These are phyloP conservation scores for Arachis hypogaea DNA, from an alignment of 306 rosid genomes.

Conservation along the genomic window DNA sequence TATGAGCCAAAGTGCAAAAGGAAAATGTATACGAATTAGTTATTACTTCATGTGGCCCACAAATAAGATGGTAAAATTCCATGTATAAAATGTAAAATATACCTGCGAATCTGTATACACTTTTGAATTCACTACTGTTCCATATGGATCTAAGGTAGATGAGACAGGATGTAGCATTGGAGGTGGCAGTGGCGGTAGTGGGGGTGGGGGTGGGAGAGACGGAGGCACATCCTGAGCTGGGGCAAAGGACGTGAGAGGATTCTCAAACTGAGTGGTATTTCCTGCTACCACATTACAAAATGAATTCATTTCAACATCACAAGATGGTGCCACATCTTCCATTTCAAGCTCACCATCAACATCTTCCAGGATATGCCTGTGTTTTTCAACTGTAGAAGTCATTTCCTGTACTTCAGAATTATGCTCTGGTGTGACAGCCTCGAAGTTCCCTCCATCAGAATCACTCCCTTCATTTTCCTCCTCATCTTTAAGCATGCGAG, in stretches of 20 bases:
- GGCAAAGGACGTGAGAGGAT: slow-evolving; percentile 48
- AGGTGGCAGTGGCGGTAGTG: slow-evolving; percentile 38
- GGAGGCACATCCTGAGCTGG: slow-evolving; percentile 62
- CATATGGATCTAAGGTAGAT: slow-evolving; percentile 52
- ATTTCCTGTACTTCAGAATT: slow-evolving; percentile 57
- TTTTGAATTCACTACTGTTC: slow-evolving; percentile 56
- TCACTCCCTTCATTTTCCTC: slow-evolving; percentile 90
- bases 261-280: slow-evolving; percentile 47
- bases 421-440: slow-evolving; percentile 96
- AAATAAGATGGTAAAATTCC: slow-evolving; percentile 8
- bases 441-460: slow-evolving; percentile 91
- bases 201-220: slow-evolving; percentile 73
- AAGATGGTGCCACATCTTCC: slow-evolving; percentile 95
- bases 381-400: slow-evolving; percentile 58
- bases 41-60: slow-evolving; percentile 3
- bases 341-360: slow-evolving; percentile 99
- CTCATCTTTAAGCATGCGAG: slow-evolving; percentile 79
- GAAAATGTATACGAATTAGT: slow-evolving; percentile 31
- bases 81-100: slow-evolving; percentile 26
- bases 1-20: slow-evolving; percentile 33
- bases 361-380: slow-evolving; percentile 89
- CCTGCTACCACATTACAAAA: slow-evolving; percentile 48
- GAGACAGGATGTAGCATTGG: slow-evolving; percentile 43
- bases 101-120: slow-evolving; percentile 61
- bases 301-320: slow-evolving; percentile 63